These are phyloP conservation scores for Penicillium sp. DNA, from an alignment of 2,329 filamentous ascomycete genomes.

Conservation along the genomic window DNA sequence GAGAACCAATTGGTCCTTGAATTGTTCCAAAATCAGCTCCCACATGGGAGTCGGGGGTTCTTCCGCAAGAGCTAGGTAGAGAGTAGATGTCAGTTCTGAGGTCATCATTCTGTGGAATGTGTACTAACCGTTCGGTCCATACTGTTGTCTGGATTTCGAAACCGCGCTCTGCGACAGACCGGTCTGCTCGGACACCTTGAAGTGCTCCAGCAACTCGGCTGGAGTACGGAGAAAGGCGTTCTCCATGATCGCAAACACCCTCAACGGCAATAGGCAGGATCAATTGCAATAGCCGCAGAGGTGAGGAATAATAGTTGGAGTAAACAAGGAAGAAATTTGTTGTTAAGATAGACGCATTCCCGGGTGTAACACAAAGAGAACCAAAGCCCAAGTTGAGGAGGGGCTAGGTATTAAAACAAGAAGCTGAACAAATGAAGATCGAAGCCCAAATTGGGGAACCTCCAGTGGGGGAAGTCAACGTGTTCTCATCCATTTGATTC, in stretches of 20 bases:
- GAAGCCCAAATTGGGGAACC: conserved; percentile 15
- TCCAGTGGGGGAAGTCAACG: conserved; percentile 20
- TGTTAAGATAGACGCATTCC: conserved; percentile 20
- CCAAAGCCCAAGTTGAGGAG: conserved; percentile 12
- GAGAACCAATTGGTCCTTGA: conserved; percentile 97
- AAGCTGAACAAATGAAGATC: conserved; percentile 5
- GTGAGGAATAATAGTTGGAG: conserved; percentile 17
- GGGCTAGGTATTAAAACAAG: background rate
- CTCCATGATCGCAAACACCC: conserved; percentile 46
- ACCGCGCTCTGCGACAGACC: conserved; percentile 54
- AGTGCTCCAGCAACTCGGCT: conserved; percentile 52
- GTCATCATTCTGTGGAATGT: background rate
- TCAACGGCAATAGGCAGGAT: conserved; percentile 6
- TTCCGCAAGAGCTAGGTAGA: conserved; percentile 65
- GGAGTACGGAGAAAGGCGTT: conserved; percentile 52
- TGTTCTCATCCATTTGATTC: conserved; percentile 27
- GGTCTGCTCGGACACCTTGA: conserved; percentile 50
- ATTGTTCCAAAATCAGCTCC: conserved; percentile 96
- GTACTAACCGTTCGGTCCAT: conserved; percentile 56
- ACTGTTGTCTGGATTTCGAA: conserved; percentile 43
- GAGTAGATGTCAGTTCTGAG: conserved; percentile 16
- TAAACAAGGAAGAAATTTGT: conserved; percentile 12
- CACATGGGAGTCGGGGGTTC: conserved; percentile 94
- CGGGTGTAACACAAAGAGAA: conserved; percentile 14
- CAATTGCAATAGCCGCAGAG: conserved; percentile 10